phyloP scores from a whole-genome alignment of 2,329 filamentous ascomycete genomes.

The Venturia asperata region DNA sequence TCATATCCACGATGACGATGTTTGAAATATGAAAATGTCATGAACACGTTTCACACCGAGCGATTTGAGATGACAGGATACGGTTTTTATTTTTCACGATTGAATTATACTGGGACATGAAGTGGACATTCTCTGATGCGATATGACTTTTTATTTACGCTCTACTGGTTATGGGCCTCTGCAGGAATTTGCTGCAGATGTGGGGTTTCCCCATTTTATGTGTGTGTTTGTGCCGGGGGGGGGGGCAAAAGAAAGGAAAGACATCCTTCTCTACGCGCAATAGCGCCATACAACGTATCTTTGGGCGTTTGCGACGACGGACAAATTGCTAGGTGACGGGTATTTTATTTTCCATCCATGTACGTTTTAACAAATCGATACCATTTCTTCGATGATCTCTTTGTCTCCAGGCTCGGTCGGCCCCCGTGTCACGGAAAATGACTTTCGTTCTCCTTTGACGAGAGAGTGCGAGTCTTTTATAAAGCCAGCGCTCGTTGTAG shows the following conservation, averaged over 20 bases:
- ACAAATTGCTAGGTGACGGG: not conserved
- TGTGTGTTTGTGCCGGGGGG: too few species aligned
- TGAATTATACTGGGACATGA: not conserved
- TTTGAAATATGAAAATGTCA: conserved; percentile 7
- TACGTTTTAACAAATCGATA: not conserved
- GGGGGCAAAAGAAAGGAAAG: conserved; percentile 5
- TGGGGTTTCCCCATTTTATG: not conserved
- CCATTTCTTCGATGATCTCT: not conserved
- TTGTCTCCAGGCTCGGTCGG: not conserved
- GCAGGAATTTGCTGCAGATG: not conserved
- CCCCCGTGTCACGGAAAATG: too few species aligned
- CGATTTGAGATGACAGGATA: conserved; percentile 12
- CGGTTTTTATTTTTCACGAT: conserved; percentile 5
- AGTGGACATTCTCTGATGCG: not conserved
- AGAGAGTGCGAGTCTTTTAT: not conserved
- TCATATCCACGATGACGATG: conserved; percentile 4
- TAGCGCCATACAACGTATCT: not conserved
- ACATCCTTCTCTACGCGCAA: not conserved
- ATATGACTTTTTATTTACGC: not conserved
- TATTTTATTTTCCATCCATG: not conserved
- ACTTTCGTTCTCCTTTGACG: too few species aligned
- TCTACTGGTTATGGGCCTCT: too few species aligned
- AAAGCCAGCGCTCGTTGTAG: not conserved
- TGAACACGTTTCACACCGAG: not conserved
- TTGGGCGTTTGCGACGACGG: too few species aligned